Evolutionary conservation across 1,139 yeast genomes (phyloP).

Genomic region (Magnusiomyces sp.): DNA sequence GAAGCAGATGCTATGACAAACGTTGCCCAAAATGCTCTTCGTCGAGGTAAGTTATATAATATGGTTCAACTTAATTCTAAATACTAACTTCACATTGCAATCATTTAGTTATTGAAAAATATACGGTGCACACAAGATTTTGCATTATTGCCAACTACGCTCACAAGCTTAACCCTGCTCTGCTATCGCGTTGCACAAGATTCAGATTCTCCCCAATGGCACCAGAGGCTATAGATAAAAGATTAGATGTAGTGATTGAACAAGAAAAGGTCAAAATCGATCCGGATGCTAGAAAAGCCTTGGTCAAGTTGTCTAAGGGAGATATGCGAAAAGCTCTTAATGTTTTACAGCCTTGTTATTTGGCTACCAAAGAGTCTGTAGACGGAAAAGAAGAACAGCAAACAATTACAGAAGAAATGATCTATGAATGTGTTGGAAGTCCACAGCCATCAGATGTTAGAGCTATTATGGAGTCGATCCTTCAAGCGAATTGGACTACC

Average conservation of each 20-base stretch:
- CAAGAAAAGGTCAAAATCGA: conserved; percentile 55
- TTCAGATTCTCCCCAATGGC: conserved; percentile 85
- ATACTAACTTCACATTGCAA: background rate
- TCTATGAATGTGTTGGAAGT: conserved; percentile 92
- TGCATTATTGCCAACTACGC: conserved; percentile 95
- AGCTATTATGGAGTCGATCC: conserved; percentile 60
- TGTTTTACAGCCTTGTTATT: conserved; percentile 88
- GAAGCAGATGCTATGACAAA: conserved; percentile 99
- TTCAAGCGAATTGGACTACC: conserved; percentile 84
- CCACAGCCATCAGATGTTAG: conserved; percentile 86
- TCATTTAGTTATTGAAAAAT: conserved; percentile 64
- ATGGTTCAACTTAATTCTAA: background rate
- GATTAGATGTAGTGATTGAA: conserved; percentile 60
- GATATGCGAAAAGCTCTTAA: conserved; percentile 96
- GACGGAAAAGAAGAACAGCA: conserved; percentile 20
- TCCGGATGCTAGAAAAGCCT: conserved; percentile 53
- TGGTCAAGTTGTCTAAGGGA: conserved; percentile 68
- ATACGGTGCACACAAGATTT: conserved; percentile 89
- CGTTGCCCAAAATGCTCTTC: conserved; percentile 89
- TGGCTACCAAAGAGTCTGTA: conserved; percentile 55
- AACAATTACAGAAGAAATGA: conserved; percentile 57
- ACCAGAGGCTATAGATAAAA: conserved; percentile 53
- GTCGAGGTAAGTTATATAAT: conserved; percentile 48
- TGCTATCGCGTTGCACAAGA: conserved; percentile 87
- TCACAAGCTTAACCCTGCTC: conserved; percentile 91